A percentile compares a stretch with the other conserved stretches of the same genome.
Conservation (phyloP, 257 asterid species). For the Lithospermum erythrorhizon region DNA sequence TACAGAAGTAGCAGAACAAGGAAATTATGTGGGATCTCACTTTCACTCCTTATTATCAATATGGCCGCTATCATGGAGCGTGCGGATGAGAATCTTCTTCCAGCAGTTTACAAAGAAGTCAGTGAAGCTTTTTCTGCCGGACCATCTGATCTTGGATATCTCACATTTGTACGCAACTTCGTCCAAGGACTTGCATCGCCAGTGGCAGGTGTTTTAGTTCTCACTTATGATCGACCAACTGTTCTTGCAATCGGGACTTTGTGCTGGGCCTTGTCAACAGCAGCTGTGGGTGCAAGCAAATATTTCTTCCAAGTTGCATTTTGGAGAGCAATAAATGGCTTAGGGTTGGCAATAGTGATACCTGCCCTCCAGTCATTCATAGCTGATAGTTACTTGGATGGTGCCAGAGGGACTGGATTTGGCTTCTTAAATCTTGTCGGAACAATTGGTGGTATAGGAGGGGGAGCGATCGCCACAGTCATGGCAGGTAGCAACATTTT, state of each 20-base stretch:
- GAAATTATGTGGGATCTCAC: slow-evolving; percentile 64
- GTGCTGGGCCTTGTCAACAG: slow-evolving; percentile 95
- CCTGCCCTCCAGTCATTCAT: slow-evolving; percentile 92
- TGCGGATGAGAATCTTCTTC: slow-evolving; percentile 98
- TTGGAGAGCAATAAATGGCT: slow-evolving; percentile 88
- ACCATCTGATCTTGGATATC: slow-evolving; percentile 95
- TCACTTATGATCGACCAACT: slow-evolving; percentile 81
- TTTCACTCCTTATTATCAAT: slow-evolving; percentile 77
- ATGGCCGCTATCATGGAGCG: slow-evolving; percentile 99
- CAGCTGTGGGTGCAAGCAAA: slow-evolving; percentile 84
- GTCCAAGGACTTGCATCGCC: slow-evolving; percentile 92
- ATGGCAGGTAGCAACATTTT: slow-evolving; percentile 77
- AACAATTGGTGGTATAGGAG: slow-evolving; percentile 89
- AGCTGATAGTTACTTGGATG: slow-evolving; percentile 84
- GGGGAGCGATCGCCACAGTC: slow-evolving; percentile 93
- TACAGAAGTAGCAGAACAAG: slow-evolving; percentile 56
- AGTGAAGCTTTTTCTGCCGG: slow-evolving; percentile 89
- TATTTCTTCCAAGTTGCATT: slow-evolving; percentile 68
- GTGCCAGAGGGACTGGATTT: slow-evolving; percentile 79
- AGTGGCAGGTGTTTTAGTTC: slow-evolving; percentile 71
- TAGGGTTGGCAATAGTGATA: slow-evolving; percentile 90
- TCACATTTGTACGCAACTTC: slow-evolving; percentile 73
- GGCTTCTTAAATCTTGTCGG: slow-evolving; percentile 85
- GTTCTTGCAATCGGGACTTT: slow-evolving; percentile 84
- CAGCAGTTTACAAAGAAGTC: slow-evolving; percentile 97